A percentile compares a stretch with the other conserved stretches of the same genome.
Conservation (phyloP, 179 eudicot species). For the Vitellaria paradoxa region DNA sequence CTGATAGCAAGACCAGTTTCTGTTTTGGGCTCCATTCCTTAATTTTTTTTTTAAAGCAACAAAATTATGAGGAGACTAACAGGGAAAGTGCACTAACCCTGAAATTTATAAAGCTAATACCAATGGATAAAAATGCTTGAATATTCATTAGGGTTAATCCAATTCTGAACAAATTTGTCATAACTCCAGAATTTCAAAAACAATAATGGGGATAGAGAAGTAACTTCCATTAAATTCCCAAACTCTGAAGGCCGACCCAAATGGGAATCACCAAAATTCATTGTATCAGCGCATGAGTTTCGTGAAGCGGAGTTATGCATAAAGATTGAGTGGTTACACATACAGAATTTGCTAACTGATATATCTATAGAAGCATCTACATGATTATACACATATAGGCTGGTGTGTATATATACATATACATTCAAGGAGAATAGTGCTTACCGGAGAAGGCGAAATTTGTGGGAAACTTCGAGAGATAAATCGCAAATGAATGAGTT, state of each 20-base stretch:
- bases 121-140: background rate
- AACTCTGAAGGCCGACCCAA: background rate
- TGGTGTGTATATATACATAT: too few species aligned
- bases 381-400: too few species aligned
- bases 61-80: too few species aligned
- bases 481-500: background rate
- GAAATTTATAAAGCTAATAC: background rate
- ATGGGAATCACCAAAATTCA: background rate
- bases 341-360: background rate
- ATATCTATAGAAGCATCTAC: background rate
- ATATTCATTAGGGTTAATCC: too few species aligned
- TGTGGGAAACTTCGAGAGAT: background rate
- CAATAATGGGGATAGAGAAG: background rate
- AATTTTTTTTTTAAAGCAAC: too few species aligned
- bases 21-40: too few species aligned
- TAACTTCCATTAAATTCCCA: too few species aligned
- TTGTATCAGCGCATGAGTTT: too few species aligned
- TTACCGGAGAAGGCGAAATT: background rate
- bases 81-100: background rate
- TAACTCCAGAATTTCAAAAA: background rate
- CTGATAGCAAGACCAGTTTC: too few species aligned
- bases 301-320: too few species aligned
- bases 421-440: background rate
- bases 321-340: too few species aligned
- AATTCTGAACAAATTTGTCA: background rate